Evolutionary conservation across 1,284 basidiomycete genomes (phyloP).

Genomic region (Austroboletus sp.): DNA sequence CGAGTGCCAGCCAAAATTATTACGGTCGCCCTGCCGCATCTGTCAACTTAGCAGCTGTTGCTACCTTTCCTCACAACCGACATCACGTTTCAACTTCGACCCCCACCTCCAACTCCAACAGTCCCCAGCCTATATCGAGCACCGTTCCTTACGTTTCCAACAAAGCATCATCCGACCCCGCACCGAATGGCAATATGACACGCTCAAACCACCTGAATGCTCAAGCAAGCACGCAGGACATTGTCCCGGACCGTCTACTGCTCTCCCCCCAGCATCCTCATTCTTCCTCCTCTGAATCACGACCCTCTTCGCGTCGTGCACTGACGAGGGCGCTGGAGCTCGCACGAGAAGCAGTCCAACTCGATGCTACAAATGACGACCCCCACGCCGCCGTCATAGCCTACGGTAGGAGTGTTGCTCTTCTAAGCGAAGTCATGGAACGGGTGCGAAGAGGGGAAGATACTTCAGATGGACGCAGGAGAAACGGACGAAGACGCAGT

Average conservation of each 20-base stretch:
- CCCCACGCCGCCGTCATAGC: slow-evolving; percentile 74
- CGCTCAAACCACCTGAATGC: slow-evolving; percentile 35
- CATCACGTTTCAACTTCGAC: slow-evolving; percentile 38
- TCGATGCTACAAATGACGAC: slow-evolving; percentile 76
- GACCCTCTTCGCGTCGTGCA: slow-evolving; percentile 68
- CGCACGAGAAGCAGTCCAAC: slow-evolving; percentile 74
- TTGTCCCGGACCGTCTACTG: slow-evolving; percentile 39
- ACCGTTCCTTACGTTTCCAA: slow-evolving; percentile 33
- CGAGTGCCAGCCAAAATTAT: slow-evolving; percentile 33
- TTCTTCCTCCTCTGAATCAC: slow-evolving; percentile 33
- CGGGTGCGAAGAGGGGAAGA: slow-evolving; percentile 76
- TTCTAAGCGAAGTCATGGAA: slow-evolving; percentile 82
- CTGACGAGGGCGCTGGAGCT: slow-evolving; percentile 72
- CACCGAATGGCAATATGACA: slow-evolving; percentile 43
- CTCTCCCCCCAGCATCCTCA: slow-evolving; percentile 39
- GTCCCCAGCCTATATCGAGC: slow-evolving; percentile 23
- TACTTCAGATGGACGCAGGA: slow-evolving; percentile 54
- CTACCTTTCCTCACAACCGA: slow-evolving; percentile 53
- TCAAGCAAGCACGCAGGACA: slow-evolving; percentile 34
- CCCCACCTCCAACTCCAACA: slow-evolving; percentile 21
- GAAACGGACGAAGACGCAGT: slow-evolving; percentile 60
- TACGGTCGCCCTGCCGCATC: slow-evolving; percentile 49
- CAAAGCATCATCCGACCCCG: slow-evolving; percentile 46
- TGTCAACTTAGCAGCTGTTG: slow-evolving; percentile 50
- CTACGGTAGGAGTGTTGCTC: slow-evolving; percentile 73